Evolutionary conservation across 805 yeast genomes (phyloP).

Genomic region (Candida railenensis): DNA sequence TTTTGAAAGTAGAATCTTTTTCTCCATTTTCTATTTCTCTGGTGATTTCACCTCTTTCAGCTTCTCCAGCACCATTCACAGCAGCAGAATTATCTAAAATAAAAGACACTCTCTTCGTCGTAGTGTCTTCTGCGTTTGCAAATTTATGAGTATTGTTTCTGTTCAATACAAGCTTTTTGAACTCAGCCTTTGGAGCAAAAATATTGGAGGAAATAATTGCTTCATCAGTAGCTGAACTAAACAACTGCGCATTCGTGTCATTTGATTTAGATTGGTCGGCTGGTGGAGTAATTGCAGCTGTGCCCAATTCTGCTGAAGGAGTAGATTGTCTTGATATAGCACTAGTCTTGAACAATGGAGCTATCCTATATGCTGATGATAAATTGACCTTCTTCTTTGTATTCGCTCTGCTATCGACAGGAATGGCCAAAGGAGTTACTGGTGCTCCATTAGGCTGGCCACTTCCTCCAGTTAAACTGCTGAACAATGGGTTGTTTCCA

Average conservation of each 20-base stretch:
- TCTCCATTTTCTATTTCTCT: not conserved
- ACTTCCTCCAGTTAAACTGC: conserved; percentile 30
- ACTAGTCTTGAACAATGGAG: conserved; percentile 47
- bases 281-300: not conserved
- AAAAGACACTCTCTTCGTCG: conserved; percentile 4
- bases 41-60: not conserved
- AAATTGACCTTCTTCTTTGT: conserved; percentile 61
- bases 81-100: not conserved
- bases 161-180: conserved; percentile 55
- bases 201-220: conserved; percentile 71
- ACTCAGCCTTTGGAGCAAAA: conserved; percentile 60
- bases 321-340: conserved; percentile 15
- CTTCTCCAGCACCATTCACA: not conserved
- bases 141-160: conserved; percentile 16
- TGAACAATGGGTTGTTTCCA: conserved; percentile 73
- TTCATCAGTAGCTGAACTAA: conserved; percentile 55
- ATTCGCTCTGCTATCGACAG: conserved; percentile 17
- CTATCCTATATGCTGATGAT: conserved; percentile 57
- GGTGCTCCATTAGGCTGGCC: conserved; percentile 9
- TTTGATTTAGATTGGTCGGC: conserved; percentile 1
- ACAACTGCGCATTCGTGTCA: conserved; percentile 14
- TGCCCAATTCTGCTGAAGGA: not conserved
- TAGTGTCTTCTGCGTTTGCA: not conserved
- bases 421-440: conserved; percentile 24
- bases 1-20: not conserved